Conservation (phyloP, 2,329 filamentous ascomycete species). For the Elsinoe arachidis region DNA sequence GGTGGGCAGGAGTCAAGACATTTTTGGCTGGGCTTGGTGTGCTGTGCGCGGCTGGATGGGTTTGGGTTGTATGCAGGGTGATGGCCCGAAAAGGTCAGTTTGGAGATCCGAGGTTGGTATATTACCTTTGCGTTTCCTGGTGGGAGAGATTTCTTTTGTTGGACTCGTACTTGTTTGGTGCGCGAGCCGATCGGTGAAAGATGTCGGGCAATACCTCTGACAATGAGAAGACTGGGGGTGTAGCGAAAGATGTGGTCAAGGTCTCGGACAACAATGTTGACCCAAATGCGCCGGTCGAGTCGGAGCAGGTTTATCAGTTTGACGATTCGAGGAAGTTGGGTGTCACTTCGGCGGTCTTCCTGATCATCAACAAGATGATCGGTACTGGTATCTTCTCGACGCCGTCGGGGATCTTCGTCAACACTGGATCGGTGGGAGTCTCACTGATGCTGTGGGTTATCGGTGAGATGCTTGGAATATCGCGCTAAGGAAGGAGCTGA, state of each 20-base stretch:
- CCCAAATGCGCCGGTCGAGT: slow-evolving; percentile 3
- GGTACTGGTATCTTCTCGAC: slow-evolving; percentile 61
- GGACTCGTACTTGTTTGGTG: too few relatives aligned
- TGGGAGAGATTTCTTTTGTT: too few relatives aligned
- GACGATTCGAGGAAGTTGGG: slow-evolving; percentile 11
- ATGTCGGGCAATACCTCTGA: slow-evolving; percentile 11
- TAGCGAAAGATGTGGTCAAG: slow-evolving; percentile 5
- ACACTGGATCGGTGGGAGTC: slow-evolving; percentile 54
- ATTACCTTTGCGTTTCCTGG: neutral
- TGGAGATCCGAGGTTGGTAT: too few relatives aligned
- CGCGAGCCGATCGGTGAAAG: neutral
- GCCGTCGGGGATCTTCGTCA: slow-evolving; percentile 48
- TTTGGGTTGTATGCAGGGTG: too few relatives aligned
- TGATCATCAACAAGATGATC: slow-evolving; percentile 59
- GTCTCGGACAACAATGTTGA: slow-evolving; percentile 5
- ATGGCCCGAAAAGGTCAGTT: too few relatives aligned
- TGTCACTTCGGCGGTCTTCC: slow-evolving; percentile 47
- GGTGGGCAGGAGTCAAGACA: too few relatives aligned
- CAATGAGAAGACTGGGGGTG: neutral
- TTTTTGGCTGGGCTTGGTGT: too few relatives aligned
- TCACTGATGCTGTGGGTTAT: slow-evolving; percentile 55
- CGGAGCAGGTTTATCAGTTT: slow-evolving; percentile 5
- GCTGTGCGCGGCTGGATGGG: too few relatives aligned
- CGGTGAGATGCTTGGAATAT: slow-evolving; percentile 27
- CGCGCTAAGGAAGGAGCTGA: neutral